Evolutionary conservation across 768 basidiomycete species (phyloP), one percentile per base, ranked within the genome.

Genomic region (Paxillus rubicundulus): DNA sequence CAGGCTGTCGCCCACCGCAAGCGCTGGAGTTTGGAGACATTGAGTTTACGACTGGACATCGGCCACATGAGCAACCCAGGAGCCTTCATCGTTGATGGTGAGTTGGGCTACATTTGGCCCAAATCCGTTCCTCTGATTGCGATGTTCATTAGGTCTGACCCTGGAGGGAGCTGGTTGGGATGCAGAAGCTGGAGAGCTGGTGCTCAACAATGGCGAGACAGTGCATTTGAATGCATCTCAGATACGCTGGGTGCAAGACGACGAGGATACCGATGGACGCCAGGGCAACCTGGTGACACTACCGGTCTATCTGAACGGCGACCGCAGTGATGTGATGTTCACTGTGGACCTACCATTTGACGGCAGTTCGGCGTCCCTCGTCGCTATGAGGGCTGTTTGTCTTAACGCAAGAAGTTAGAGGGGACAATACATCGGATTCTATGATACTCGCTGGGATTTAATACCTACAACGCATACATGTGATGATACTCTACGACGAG

Each of bases 1-100:
- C 96, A 99, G 70, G 85, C 91, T n/a, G 89, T 94, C 5, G 97
- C 96, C 2, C 95, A 98, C 66, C 78, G 85, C 50, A 92, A 88
- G 73, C 84, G 85, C 58, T 92, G 91, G 88, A 95, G 92, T 69
- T 72, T 99, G 56, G 96, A 99, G 70, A 92, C 91, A 8, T 68
- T 98, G 61, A 75, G 82, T 51, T 70, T 98, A 34, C 74, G 85
- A 51, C 75, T 99, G 18, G 92, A 92, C 50, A 82, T 98, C 30
- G 93, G 89, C 58, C 78, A 82, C 32, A 84, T 87, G 41, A 90
- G 81, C 59, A 86, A 89, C 56, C 84, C 85, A 2, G 80, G 79
- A 53, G 86, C 87, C 2, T 98, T 93, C 70, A 82, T 89, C 43
- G 80, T 98, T 8, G 91, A 94, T 66, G 95, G 94, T 95, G 57